Conservation (phyloP, 768 basidiomycete species). For the Amanita rubescens region DNA sequence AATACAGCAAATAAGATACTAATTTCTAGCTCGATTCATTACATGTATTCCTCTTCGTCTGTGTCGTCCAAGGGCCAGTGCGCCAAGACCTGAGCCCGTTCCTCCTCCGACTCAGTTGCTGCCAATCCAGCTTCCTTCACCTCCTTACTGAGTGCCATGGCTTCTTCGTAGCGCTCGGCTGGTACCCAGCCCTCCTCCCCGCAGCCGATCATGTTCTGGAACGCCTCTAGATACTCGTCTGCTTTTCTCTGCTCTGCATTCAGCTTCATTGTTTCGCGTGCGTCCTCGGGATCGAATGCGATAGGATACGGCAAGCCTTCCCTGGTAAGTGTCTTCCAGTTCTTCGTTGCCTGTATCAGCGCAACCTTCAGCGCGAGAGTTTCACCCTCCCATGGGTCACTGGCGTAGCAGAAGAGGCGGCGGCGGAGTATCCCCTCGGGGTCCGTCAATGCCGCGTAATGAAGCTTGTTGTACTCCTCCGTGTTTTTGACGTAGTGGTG, state of each 20-base stretch:
- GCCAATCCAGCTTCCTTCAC: conserved; percentile 28
- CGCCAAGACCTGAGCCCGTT: conserved; percentile 28
- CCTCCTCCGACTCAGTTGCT: conserved; percentile 23
- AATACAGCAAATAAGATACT: conserved; percentile 6
- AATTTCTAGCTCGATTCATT: conserved; percentile 15
- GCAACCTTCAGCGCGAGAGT: conserved; percentile 36
- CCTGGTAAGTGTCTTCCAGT: conserved; percentile 34
- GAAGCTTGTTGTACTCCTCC: conserved; percentile 35
- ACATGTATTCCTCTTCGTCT: conserved; percentile 41
- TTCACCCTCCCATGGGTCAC: conserved; percentile 46
- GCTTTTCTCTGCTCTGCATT: conserved; percentile 20
- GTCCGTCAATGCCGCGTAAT: conserved; percentile 33
- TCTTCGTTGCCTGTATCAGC: conserved; percentile 36
- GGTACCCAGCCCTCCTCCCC: conserved; percentile 38
- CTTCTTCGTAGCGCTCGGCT: conserved; percentile 31
- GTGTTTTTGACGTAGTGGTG: conserved; percentile 42
- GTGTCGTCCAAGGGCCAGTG: conserved; percentile 44
- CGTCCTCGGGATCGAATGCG: conserved; percentile 38
- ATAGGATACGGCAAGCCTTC: conserved; percentile 35
- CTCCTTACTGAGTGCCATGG: conserved; percentile 24
- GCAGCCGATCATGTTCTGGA: conserved; percentile 21
- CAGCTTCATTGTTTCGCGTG: conserved; percentile 33
- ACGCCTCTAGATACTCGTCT: conserved; percentile 23
- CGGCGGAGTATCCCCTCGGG: conserved; percentile 25
- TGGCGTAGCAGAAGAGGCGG: conserved; percentile 37